A percentile compares a stretch with the other conserved stretches of the same genome.
Evolutionary conservation across 805 yeast genomes (phyloP).

Genomic region (Saturnispora sekii): DNA sequence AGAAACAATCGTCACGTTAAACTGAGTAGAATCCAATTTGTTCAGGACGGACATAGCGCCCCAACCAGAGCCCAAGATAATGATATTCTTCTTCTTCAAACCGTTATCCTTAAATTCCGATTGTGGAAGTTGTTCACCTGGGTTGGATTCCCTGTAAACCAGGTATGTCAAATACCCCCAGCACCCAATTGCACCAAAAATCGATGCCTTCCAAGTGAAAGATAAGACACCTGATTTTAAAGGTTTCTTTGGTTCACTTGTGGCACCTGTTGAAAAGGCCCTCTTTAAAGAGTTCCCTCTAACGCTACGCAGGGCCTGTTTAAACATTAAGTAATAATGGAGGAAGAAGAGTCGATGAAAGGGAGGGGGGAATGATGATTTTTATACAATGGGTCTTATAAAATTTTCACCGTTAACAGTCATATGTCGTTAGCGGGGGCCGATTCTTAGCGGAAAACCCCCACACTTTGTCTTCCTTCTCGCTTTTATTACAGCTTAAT

Average conservation of each 20-base stretch:
- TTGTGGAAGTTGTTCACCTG: slow-evolving; percentile 52
- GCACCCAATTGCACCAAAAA: slow-evolving; percentile 40
- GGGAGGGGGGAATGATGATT: too few relatives aligned
- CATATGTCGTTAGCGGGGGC: too few relatives aligned
- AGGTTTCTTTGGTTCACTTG: not conserved
- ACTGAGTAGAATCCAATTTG: slow-evolving; percentile 74
- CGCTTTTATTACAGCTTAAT: too few relatives aligned
- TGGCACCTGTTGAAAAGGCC: not conserved
- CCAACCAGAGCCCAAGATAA: slow-evolving; percentile 89
- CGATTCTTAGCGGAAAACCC: too few relatives aligned
- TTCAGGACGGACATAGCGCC: slow-evolving; percentile 81
- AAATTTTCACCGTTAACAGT: too few relatives aligned
- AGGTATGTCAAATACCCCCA: slow-evolving; percentile 53
- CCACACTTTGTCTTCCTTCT: too few relatives aligned
- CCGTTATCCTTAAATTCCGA: slow-evolving; percentile 37
- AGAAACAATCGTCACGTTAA: slow-evolving; percentile 82
- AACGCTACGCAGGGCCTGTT: too few relatives aligned
- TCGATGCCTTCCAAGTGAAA: slow-evolving; percentile 39
- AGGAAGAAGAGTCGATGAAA: too few relatives aligned
- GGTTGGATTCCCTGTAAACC: slow-evolving; percentile 53
- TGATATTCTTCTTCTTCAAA: slow-evolving; percentile 60
- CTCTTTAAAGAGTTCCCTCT: too few relatives aligned
- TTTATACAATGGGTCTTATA: too few relatives aligned
- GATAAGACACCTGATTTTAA: slow-evolving; percentile 25
- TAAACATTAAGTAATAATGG: too few relatives aligned